Base-by-base conservation (phyloP, 768 basidiomycete species). In the Pleurotus eryngii region DNA sequence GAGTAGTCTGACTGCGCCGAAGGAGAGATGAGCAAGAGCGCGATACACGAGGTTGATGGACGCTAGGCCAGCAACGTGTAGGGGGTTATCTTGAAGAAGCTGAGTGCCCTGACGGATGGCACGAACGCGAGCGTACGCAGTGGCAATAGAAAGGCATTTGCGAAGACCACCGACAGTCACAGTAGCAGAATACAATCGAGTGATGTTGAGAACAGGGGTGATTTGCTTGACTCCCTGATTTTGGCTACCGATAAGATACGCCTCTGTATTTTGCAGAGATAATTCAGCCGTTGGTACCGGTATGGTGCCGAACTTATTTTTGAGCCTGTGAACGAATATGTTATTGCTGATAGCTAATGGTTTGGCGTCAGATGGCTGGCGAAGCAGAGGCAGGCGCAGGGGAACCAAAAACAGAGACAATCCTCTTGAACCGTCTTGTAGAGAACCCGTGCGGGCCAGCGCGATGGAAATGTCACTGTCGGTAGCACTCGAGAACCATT, bases 401-500 rank as follows among this genome's bases (percentile, higher is more conserved):
- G 88, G 87, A 43, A 92, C 74, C 27, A 92, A 75, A 72, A 92
- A 91, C 38, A 92, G 81, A 1, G 88, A 90, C 11, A 91, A 78
- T 0, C 80, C 81, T 7, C 83, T 80, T 0, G 89, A 85, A 5
- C 90, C 89, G 11, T 75, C 69, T 48, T 73, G 61, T 24, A 66
- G 58, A 0, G 81, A 68, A 0, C 87, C 89, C 1, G 89, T 90
- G 38, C 89, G 85, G 4, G 88, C 90, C 4, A 92, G 73, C 1
- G 87, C 88, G 22, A 92, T 76, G 0, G 88, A 80, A 7, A 90
- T 73, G 58, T 92, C 75, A 60, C 86, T 83, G 62, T 92, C 90
- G 0, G 89, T 89, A 1, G 90, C 90, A 62, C 87, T 89, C 14
- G 89, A 90, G 69, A 91, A 91, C 89, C 89, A 91, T 71, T 90